These are phyloP conservation scores for Dendrothele bispora DNA, from an alignment of 768 basidiomycete genomes.

Conservation along the genomic window DNA sequence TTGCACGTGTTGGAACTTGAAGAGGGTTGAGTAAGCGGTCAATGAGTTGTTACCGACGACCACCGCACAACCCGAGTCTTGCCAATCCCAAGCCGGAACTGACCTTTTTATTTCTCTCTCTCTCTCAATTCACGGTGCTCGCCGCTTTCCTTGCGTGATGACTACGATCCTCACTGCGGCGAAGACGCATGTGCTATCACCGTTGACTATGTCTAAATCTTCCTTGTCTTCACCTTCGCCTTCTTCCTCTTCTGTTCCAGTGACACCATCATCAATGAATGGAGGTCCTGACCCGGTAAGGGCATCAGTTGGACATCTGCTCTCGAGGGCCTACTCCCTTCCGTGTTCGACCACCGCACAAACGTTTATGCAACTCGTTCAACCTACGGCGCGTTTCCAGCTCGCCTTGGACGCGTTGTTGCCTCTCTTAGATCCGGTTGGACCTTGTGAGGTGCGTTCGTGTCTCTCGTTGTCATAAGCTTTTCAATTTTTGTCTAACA, in stretches of 20 bases:
- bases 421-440: slow-evolving; percentile 61
- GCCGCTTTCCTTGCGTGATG: no score
- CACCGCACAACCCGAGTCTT: no score
- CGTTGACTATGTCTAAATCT: background rate
- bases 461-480: background rate
- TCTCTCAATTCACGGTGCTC: no score
- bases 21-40: no score
- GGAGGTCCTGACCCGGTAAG: slow-evolving; percentile 1
- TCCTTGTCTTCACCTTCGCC: background rate
- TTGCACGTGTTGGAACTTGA: no score
- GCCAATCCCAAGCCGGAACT: no score
- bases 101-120: no score
- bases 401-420: slow-evolving; percentile 81
- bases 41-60: no score
- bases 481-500: background rate
- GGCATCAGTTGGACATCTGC: slow-evolving; percentile 66
- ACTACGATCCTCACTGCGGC: no score
- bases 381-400: slow-evolving; percentile 76
- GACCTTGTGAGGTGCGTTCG: slow-evolving; percentile 51
- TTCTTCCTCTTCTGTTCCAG: background rate
- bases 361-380: slow-evolving; percentile 74
- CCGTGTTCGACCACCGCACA: slow-evolving; percentile 79
- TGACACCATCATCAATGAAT: background rate
- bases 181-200: no score
- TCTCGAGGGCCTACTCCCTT: slow-evolving; percentile 63